Evolutionary conservation across 352 stramenopile species (phyloP).

Genomic region (Elongisporangium anandrum): DNA sequence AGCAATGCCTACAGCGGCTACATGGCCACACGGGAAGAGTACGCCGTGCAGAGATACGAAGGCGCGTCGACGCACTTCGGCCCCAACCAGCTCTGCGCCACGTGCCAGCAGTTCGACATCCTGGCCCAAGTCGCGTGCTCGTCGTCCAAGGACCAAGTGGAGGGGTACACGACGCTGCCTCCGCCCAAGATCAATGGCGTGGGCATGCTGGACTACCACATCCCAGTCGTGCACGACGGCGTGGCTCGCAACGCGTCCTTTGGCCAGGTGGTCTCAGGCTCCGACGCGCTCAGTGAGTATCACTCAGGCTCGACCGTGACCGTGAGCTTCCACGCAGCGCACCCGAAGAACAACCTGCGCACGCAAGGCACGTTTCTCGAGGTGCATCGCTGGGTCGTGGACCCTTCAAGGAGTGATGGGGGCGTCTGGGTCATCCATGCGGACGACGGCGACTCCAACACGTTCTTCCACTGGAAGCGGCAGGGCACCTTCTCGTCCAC

Average conservation of each 20-base stretch:
- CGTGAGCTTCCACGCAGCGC: conserved; percentile 63
- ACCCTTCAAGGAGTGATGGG: conserved; percentile 21
- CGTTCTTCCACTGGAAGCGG: conserved; percentile 72
- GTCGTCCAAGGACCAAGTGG: conserved; percentile 6
- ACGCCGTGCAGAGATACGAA: conserved; percentile 85
- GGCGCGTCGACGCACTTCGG: conserved; percentile 88
- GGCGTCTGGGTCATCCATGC: conserved; percentile 71
- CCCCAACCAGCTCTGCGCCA: conserved; percentile 77
- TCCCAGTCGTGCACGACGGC: conserved; percentile 69
- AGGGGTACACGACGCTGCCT: conserved; percentile 16
- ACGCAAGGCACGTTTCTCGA: conserved; percentile 77
- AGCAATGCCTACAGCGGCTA: conserved; percentile 86
- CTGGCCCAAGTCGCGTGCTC: conserved; percentile 29
- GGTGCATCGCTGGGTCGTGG: conserved; percentile 61
- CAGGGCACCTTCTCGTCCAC: conserved; percentile 64
- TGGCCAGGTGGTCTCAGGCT: conserved; percentile 42
- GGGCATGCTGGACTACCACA: conserved; percentile 67
- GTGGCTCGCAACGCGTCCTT: conserved; percentile 38
- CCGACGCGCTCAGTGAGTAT: conserved; percentile 39
- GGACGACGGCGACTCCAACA: conserved; percentile 70
- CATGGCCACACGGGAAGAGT: conserved; percentile 83
- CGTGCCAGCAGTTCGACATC: conserved; percentile 75
- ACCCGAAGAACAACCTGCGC: conserved; percentile 80
- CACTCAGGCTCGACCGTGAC: conserved; percentile 40
- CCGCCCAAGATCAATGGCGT: conserved; percentile 58